Evolutionary conservation across 768 basidiomycete species (phyloP).

Genomic region (Leucocoprinus sp.): DNA sequence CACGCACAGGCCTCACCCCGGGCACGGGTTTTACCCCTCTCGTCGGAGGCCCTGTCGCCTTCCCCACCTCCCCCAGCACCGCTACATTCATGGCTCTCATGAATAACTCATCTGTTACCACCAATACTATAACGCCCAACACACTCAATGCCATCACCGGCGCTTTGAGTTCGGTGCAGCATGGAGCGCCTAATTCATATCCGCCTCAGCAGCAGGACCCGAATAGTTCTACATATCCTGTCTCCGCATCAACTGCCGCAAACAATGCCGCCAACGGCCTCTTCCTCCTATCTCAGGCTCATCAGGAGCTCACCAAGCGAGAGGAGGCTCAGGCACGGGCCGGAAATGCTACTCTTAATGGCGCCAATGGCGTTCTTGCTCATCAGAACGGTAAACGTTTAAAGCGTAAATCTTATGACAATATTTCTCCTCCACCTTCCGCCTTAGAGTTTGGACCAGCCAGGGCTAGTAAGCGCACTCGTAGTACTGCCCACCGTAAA

Average conservation of each 20-base stretch:
- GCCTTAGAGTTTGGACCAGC: slow-evolving; percentile 20
- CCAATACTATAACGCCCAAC: slow-evolving; percentile 59
- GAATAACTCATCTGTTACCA: slow-evolving; percentile 41
- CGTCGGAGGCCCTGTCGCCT: slow-evolving; percentile 62
- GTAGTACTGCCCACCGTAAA: slow-evolving; percentile 23
- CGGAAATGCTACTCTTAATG: slow-evolving; percentile 26
- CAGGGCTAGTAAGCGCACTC: slow-evolving; percentile 31
- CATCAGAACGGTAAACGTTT: slow-evolving; percentile 35
- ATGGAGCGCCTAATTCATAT: slow-evolving; percentile 22
- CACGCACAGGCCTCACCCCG: slow-evolving; percentile 72
- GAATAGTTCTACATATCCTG: slow-evolving; percentile 22
- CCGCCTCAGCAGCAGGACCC: slow-evolving; percentile 32
- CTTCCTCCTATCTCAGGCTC: slow-evolving; percentile 89
- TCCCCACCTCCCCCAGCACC: slow-evolving; percentile 84
- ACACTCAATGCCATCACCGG: slow-evolving; percentile 76
- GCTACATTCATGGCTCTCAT: slow-evolving; percentile 91
- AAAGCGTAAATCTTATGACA: slow-evolving; percentile 65
- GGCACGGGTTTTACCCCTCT: slow-evolving; percentile 74
- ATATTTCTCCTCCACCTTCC: slow-evolving; percentile 26
- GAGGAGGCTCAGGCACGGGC: slow-evolving; percentile 75
- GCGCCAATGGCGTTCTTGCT: slow-evolving; percentile 20
- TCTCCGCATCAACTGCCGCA: slow-evolving; percentile 49
- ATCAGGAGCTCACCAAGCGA: slow-evolving; percentile 94
- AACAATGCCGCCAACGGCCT: slow-evolving; percentile 82
- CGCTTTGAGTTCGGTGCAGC: slow-evolving; percentile 42